Evolutionary conservation across 176 grass and related monocot genomes (phyloP).

Genomic region (Triticum urartu): DNA sequence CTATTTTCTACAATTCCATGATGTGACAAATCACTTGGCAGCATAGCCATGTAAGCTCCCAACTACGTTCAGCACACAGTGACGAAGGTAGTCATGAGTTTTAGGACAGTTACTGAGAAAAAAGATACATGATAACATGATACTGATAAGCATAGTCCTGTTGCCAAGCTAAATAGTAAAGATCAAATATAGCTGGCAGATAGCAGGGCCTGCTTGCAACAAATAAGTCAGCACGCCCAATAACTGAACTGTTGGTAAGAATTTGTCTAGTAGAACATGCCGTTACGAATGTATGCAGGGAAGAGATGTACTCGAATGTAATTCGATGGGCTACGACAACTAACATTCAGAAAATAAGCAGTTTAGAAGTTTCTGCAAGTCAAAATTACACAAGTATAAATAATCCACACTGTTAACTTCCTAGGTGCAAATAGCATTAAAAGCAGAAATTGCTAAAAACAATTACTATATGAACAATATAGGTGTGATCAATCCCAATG

Average conservation of each 20-base stretch:
- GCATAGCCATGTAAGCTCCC: conserved; percentile 44
- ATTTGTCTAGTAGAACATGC: neutral
- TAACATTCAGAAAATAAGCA: neutral
- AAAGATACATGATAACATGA: neutral
- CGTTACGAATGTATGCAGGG: neutral
- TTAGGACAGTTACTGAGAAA: neutral
- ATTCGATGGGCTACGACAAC: neutral
- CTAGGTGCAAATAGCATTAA: neutral
- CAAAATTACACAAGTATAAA: neutral
- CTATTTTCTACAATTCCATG: conserved; percentile 56
- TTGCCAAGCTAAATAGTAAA: neutral
- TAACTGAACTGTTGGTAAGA: conserved; percentile 2
- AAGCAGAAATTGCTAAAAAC: neutral
- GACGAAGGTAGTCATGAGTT: conserved; percentile 18
- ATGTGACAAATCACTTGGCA: conserved; percentile 42
- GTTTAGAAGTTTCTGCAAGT: neutral
- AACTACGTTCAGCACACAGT: conserved; percentile 14
- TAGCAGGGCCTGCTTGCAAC: neutral
- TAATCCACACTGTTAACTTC: neutral
- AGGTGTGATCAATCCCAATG: neutral
- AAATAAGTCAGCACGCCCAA: neutral
- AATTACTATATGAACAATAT: neutral
- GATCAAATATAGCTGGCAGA: neutral
- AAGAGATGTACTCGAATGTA: neutral
- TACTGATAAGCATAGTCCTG: neutral